Percentiles rank a stretch among this genome's conserved stretches.
These are phyloP conservation scores for Alisma plantagoaquatica DNA, from an alignment of 106 monocot genomes.

Conservation along the genomic window DNA sequence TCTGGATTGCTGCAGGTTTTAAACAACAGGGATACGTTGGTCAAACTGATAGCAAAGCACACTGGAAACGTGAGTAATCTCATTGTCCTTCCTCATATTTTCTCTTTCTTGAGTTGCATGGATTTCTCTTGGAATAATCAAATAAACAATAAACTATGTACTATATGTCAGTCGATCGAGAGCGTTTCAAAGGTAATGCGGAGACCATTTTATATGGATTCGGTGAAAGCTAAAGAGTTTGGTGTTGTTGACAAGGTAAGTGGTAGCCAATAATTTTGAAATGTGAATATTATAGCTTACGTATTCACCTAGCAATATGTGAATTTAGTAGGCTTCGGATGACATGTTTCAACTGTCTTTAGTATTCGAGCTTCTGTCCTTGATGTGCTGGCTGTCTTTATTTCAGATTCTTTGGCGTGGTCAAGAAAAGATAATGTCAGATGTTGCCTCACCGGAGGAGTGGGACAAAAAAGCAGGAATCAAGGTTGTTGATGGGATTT, in stretches of 20 bases:
- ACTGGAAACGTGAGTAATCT: conserved; percentile 78
- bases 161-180: conserved; percentile 45
- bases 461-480: conserved; percentile 63
- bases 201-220: conserved; percentile 82
- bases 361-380: too few relatives aligned
- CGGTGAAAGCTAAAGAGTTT: conserved; percentile 76
- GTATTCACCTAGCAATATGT: too few relatives aligned
- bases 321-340: too few relatives aligned
- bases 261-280: too few relatives aligned
- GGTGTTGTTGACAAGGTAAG: conserved; percentile 96
- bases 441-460: conserved; percentile 62
- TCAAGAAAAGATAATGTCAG: conserved; percentile 83
- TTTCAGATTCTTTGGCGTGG: conserved; percentile 80
- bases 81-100: background rate
- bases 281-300: too few relatives aligned
- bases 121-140: too few relatives aligned
- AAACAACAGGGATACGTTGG: conserved; percentile 66
- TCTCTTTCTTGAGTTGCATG: background rate
- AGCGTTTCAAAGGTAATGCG: conserved; percentile 66
- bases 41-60: conserved; percentile 70
- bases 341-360: too few relatives aligned
- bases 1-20: conserved; percentile 55
- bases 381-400: background rate
- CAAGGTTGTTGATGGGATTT: conserved; percentile 63
- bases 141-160: too few relatives aligned